Evolutionary conservation across 495 filamentous ascomycete species (phyloP).

Genomic region (Darksidea phi): DNA sequence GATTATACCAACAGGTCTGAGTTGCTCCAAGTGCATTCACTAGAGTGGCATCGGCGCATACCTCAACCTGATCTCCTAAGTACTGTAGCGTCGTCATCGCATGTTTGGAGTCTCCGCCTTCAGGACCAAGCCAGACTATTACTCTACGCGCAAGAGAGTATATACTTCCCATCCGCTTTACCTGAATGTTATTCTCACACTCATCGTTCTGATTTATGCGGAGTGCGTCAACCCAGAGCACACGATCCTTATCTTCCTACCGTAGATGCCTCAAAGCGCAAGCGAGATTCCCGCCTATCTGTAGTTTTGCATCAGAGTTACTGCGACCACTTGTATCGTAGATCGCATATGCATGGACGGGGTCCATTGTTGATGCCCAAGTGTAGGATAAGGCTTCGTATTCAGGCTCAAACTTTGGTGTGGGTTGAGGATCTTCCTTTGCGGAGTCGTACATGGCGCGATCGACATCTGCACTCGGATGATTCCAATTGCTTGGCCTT

Average conservation of each 20-base stretch:
- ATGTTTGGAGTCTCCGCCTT: not conserved
- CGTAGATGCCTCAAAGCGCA: constrained; percentile 10
- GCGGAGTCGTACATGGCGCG: not conserved
- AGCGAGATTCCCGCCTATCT: not conserved
- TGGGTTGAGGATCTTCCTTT: not conserved
- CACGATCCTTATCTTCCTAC: not conserved
- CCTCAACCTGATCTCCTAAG: not conserved
- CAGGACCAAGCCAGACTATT: constrained; percentile 13
- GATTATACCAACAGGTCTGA: not conserved
- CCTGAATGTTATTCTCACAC: constrained; percentile 1
- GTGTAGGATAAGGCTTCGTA: constrained; percentile 22
- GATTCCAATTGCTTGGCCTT: not conserved
- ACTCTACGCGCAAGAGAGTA: constrained; percentile 8
- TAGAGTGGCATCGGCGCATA: not conserved
- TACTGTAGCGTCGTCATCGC: not conserved
- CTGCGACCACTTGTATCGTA: not conserved
- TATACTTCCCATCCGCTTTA: constrained; percentile 7
- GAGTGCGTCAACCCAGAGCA: constrained; percentile 17
- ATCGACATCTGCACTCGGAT: not conserved
- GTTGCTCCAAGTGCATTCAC: not conserved
- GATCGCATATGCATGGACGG: not conserved
- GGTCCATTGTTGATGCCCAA: not conserved
- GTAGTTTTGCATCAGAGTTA: not conserved
- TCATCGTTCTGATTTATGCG: constrained; percentile 2
- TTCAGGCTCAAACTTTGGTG: not conserved